These are phyloP conservation scores for Fusarium pseudonygamai DNA, from an alignment of 2,329 filamentous ascomycete species.

Conservation along the genomic window DNA sequence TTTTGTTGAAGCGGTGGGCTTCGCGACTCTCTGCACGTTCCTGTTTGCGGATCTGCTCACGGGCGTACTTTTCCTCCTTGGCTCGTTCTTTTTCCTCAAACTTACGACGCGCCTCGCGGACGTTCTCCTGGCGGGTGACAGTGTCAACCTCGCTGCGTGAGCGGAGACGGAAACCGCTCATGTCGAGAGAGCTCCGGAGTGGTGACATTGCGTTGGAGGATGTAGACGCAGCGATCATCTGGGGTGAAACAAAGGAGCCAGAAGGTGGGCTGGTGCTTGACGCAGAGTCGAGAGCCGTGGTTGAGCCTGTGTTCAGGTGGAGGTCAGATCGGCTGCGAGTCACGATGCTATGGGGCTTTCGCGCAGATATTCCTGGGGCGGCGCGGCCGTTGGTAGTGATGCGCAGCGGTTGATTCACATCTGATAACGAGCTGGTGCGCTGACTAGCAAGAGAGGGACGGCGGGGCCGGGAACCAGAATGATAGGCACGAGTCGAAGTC, in stretches of 20 bases:
- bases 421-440: constrained; percentile 48
- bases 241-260: constrained; percentile 39
- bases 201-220: constrained; percentile 57
- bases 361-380: constrained; percentile 46
- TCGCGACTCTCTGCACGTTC: constrained; percentile 68
- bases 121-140: constrained; percentile 63
- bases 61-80: constrained; percentile 71
- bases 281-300: constrained; percentile 39
- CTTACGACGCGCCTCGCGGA: constrained; percentile 69
- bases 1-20: constrained; percentile 60
- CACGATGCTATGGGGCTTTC: constrained; percentile 50
- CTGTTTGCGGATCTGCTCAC: constrained; percentile 65
- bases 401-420: constrained; percentile 45
- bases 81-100: constrained; percentile 69
- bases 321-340: constrained; percentile 59
- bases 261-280: constrained; percentile 43
- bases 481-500: constrained; percentile 33
- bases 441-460: constrained; percentile 48
- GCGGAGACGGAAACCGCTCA: constrained; percentile 66
- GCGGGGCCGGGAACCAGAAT: constrained; percentile 37
- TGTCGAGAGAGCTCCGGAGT: constrained; percentile 67
- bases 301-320: constrained; percentile 48
- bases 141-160: constrained; percentile 69
- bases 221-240: constrained; percentile 39
- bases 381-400: constrained; percentile 43